Base-by-base conservation (phyloP, 2,329 filamentous ascomycete species). In the Talaromyces sp. region DNA sequence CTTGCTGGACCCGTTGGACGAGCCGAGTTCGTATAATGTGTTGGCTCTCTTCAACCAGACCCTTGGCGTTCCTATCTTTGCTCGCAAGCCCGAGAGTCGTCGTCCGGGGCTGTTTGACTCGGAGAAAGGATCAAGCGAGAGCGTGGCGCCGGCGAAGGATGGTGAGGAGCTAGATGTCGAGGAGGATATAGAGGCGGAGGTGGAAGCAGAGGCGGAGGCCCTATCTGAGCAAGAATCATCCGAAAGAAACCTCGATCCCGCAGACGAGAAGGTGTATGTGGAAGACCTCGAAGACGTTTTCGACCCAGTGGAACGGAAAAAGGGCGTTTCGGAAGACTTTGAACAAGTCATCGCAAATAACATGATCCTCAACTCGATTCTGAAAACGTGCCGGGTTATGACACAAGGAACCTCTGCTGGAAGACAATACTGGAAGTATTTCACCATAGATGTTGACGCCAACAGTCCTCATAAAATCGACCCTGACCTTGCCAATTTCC, bases 1-100 rank as follows among this genome's bases (percentile, higher is more conserved):
- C 3, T 80, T 98, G n/a, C 77, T 92, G 25, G 77, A 88, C 56
- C 86, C 89, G 17, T 78, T 75, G 39, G 76, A 82, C 11, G 79
- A 84, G 19, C 75, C 80, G 56, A 88, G 95, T 67, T 87, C 84
- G 73, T 85, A 89, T 64, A 85, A 91, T 67, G 80, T 96, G 2
- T 82, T 96, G 25, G 84, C 85, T 44, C 79, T 97, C 22, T 76
- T 96, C n/a, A 83, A 92, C 66, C 88, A 96, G 75, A 90, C 92
- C 0, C 93, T 93, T 86, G 84, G 85, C 54, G 83, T 96, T 49
- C 85, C 88, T 6, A 70, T 76, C 39, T 60, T 73, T 13, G 66
- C 67, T 11, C 65, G 66, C n/a, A 57, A 69, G 27, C 73, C 73
- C 4, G 36, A 64, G 6, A 62, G 63, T 42, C 6, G 63, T 42